Evolutionary conservation across 2,329 filamentous ascomycete genomes (phyloP).

Genomic region (Fusarium azukiicola): DNA sequence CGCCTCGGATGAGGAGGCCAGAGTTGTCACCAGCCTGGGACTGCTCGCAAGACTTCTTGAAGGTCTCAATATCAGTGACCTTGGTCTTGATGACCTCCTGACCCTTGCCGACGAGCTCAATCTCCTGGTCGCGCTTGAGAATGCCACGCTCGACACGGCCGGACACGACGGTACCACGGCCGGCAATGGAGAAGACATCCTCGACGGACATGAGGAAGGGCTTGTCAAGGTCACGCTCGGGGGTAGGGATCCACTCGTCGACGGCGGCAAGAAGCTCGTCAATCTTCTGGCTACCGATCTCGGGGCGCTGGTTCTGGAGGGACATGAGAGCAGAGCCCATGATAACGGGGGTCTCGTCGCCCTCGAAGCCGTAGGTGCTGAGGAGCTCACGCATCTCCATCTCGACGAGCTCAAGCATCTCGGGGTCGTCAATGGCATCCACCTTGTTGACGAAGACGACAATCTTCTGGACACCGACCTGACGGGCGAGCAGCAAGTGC

Average conservation of each 20-base stretch:
- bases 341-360: conserved; percentile 98
- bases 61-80: conserved; percentile 99
- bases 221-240: conserved; percentile 96
- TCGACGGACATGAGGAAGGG: conserved; percentile 99
- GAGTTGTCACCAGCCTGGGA: conserved; percentile 99
- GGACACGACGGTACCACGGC: conserved; percentile 97
- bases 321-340: conserved; percentile 98
- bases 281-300: conserved; percentile 93
- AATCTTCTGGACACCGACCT: conserved; percentile 98
- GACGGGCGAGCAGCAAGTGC: conserved; percentile 97
- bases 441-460: conserved; percentile 99
- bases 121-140: conserved; percentile 95
- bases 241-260: conserved; percentile 98
- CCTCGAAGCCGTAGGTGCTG: conserved; percentile 95
- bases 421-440: conserved; percentile 97
- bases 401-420: conserved; percentile 99
- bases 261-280: conserved; percentile 95
- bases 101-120: conserved; percentile 96
- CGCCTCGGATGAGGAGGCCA: conserved; percentile 95
- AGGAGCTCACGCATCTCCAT: conserved; percentile 99
- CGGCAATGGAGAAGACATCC: conserved; percentile 93
- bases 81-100: conserved; percentile 95
- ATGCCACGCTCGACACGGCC: conserved; percentile 98
- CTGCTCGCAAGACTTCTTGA: conserved; percentile 99
- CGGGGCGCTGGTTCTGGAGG: conserved; percentile 90